Percentiles rank a stretch among this genome's conserved stretches.
Conservation (phyloP, 2,329 filamentous ascomycete genomes). For the Cryphonectria japonica region DNA sequence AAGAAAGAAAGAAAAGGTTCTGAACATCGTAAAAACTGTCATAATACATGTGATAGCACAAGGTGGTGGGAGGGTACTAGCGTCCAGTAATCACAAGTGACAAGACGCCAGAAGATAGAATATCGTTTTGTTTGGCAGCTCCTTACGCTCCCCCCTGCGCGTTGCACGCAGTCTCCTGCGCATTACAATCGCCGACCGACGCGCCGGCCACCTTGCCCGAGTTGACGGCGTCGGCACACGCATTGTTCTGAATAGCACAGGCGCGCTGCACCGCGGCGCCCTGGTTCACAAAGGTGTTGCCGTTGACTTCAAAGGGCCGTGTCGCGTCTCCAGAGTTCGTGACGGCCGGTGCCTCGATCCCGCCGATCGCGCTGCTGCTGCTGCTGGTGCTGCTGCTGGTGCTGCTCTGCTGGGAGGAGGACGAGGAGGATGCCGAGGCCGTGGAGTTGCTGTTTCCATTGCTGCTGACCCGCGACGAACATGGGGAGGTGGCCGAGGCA, state of each 20-base stretch:
- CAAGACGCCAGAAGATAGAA: not conserved
- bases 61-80: conserved; percentile 5
- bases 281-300: conserved; percentile 60
- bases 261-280: conserved; percentile 61
- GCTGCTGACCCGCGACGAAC: conserved; percentile 12
- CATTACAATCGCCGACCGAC: conserved; percentile 55
- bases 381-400: conserved; percentile 35
- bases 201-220: conserved; percentile 46
- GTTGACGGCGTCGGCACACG: conserved; percentile 61
- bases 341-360: conserved; percentile 55
- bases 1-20: not conserved
- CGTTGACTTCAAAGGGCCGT: conserved; percentile 61
- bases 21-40: conserved; percentile 15
- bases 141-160: conserved; percentile 39
- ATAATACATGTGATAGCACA: conserved; percentile 15
- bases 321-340: conserved; percentile 49
- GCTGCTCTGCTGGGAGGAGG: conserved; percentile 8
- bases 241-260: conserved; percentile 67
- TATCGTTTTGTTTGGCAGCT: not conserved
- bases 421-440: conserved; percentile 1
- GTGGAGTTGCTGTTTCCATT: conserved; percentile 17
- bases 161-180: conserved; percentile 54
- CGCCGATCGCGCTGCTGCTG: conserved; percentile 49
- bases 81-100: not conserved
- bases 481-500: not conserved